Percentiles rank a stretch among this genome's conserved stretches.
These are phyloP conservation scores for Saturnispora diversa DNA, from an alignment of 805 yeast species.

Conservation along the genomic window DNA sequence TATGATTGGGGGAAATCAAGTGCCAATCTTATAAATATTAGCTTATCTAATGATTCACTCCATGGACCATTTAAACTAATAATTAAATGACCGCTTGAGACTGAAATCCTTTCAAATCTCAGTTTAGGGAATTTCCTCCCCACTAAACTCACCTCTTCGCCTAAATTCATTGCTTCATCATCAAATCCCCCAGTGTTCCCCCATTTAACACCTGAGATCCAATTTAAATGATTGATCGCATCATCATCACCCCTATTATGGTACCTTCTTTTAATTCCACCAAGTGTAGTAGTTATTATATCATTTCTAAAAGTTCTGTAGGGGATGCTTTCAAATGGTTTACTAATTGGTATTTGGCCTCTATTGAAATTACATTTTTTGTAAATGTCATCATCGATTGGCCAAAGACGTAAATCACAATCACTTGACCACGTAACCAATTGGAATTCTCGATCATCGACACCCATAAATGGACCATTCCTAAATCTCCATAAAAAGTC, in stretches of 20 bases:
- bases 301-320: constrained; percentile 41
- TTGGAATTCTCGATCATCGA: constrained; percentile 78
- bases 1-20: constrained; percentile 67
- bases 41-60: constrained; percentile 36
- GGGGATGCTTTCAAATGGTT: constrained; percentile 32
- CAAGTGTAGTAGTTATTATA: constrained; percentile 13
- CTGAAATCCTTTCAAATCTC: constrained; percentile 78
- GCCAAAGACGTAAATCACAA: constrained; percentile 79
- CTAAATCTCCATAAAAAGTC: constrained; percentile 85
- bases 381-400: constrained; percentile 43
- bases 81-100: constrained; percentile 72
- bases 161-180: constrained; percentile 52
- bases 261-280: constrained; percentile 22
- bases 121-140: constrained; percentile 87
- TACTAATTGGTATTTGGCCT: constrained; percentile 23
- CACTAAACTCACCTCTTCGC: constrained; percentile 84
- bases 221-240: constrained; percentile 60
- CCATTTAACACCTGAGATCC: constrained; percentile 90
- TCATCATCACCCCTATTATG: constrained; percentile 23
- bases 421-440: constrained; percentile 93
- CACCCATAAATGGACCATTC: constrained; percentile 33
- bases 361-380: constrained; percentile 35
- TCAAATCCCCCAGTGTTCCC: constrained; percentile 41
- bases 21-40: constrained; percentile 61
- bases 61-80: constrained; percentile 79